These are phyloP conservation scores for Hirschfeldia incana DNA, from an alignment of 345 rosid species.

Conservation along the genomic window DNA sequence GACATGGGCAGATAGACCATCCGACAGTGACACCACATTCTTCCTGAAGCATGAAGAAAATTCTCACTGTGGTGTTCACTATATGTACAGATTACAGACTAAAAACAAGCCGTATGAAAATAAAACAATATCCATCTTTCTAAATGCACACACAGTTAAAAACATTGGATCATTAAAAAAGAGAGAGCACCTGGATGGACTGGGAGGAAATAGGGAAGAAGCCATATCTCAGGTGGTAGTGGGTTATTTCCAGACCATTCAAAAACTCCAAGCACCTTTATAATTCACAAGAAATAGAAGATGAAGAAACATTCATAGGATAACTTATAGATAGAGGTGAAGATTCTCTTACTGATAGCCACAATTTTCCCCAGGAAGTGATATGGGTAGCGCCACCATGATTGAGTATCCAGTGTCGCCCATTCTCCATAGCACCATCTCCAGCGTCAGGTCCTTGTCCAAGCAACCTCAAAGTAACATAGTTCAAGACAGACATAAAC, in stretches of 20 bases:
- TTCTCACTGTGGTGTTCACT: background rate
- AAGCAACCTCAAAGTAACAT: constrained; percentile 85
- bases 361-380: constrained; percentile 97
- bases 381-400: constrained; percentile 93
- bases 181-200: constrained; percentile 74
- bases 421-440: constrained; percentile 76
- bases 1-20: constrained; percentile 99
- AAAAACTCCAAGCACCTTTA: constrained; percentile 84
- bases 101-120: background rate
- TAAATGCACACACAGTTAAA: constrained; percentile 7
- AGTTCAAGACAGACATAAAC: constrained; percentile 89
- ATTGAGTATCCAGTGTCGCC: constrained; percentile 75
- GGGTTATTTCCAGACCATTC: constrained; percentile 99
- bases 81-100: background rate
- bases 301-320: constrained; percentile 14
- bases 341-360: constrained; percentile 83
- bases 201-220: constrained; percentile 88
- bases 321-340: constrained; percentile 9
- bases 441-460: constrained; percentile 93
- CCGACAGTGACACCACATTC: constrained; percentile 99
- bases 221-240: constrained; percentile 97
- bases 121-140: constrained; percentile 2
- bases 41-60: constrained; percentile 52
- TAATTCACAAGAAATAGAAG: constrained; percentile 19
- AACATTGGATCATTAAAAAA: background rate